A percentile compares a stretch with the other conserved stretches of the same genome.
These are phyloP conservation scores for Dalechampia spathulata DNA, from an alignment of 441 rosid species.

Conservation along the genomic window DNA sequence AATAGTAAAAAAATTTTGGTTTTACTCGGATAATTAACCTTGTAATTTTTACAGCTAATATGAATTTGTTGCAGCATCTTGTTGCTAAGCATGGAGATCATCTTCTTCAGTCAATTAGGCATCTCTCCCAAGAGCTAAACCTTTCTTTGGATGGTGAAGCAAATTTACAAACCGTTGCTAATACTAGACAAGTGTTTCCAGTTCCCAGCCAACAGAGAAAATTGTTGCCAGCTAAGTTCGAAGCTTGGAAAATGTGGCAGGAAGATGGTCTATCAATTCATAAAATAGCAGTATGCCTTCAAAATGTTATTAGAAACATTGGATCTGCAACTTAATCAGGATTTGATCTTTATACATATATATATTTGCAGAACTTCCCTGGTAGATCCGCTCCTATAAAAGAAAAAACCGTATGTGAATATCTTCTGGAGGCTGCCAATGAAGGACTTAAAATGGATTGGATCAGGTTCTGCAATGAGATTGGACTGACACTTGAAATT, in stretches of 20 bases:
- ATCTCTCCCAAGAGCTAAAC: conserved; percentile 28
- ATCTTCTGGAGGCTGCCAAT: conserved; percentile 41
- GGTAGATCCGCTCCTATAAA: conserved; percentile 46
- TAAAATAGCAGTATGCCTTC: conserved; percentile 33
- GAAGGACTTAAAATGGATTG: conserved; percentile 34
- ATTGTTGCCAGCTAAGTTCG: conserved; percentile 30
- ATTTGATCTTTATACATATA: conserved; percentile 5
- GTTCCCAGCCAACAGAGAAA: conserved; percentile 17
- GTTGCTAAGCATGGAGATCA: conserved; percentile 30
- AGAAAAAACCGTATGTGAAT: conserved; percentile 33
- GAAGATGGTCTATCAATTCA: conserved; percentile 35
- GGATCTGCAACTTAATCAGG: not conserved
- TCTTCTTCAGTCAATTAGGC: conserved; percentile 31
- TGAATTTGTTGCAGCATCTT: conserved; percentile 37
- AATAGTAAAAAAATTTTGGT: not conserved
- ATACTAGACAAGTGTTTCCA: conserved; percentile 11
- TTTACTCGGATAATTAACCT: not conserved
- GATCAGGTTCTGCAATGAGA: conserved; percentile 31
- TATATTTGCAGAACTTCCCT: conserved; percentile 27
- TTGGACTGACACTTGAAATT: conserved; percentile 27
- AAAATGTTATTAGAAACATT: not conserved
- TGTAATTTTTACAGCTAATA: not conserved
- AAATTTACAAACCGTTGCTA: conserved; percentile 3
- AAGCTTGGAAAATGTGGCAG: conserved; percentile 50
- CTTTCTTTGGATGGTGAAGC: conserved; percentile 40